A percentile compares a stretch with the other conserved stretches of the same genome.
phyloP scores from a whole-genome alignment of 345 rosid genomes.

The Arabidopsis thaliana region TAIR10.1 NC_003076.8:4815001-4815500 shows the following conservation, averaged over 20 bases:
- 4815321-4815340: slow-evolving; percentile 31
- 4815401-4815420: slow-evolving; percentile 33
- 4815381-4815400: slow-evolving; percentile 38
- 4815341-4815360: slow-evolving; percentile 39
- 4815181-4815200: neutral
- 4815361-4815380: slow-evolving; percentile 6
- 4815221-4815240: slow-evolving; percentile 37
- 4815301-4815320: slow-evolving; percentile 37
- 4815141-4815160: slow-evolving; percentile 5
- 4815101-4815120: neutral
- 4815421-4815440: slow-evolving; percentile 41
- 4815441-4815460: slow-evolving; percentile 23
- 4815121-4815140: slow-evolving; percentile 9
- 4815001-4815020: slow-evolving; percentile 47
- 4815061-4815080: slow-evolving; percentile 12
- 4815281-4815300: slow-evolving; percentile 14
- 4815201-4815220: slow-evolving; percentile 29
- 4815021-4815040: slow-evolving; percentile 16
- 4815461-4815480: slow-evolving; percentile 42
- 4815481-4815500: neutral
- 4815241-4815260: slow-evolving; percentile 33
- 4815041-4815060: slow-evolving; percentile 13
- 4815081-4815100: slow-evolving; percentile 16
- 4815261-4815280: slow-evolving; percentile 4
- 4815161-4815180: neutral